Evolutionary conservation across 1,284 basidiomycete genomes (phyloP), one percentile per base, ranked within the genome.

Genomic region (Taiwanofungus camphoratus): DNA sequence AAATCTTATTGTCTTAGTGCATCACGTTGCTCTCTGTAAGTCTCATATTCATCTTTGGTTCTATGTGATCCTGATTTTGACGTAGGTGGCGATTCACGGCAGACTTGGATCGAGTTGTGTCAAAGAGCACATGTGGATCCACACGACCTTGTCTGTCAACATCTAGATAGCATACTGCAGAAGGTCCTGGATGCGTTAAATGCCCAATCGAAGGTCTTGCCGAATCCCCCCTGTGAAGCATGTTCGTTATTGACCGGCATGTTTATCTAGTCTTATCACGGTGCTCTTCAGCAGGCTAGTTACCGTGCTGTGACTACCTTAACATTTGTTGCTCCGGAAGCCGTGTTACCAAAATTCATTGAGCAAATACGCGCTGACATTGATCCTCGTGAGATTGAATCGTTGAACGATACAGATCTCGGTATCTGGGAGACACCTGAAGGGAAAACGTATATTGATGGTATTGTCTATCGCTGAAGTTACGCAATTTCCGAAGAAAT

Each of bases 361-460:
- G 71, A 76, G 2, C 82, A 86, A 50, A 62, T 93, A 3, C 65
- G 69, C 13, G 55, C 61, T 0, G 86, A 92, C 55, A 70, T 96
- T 22, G 69, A 82, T 49, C 71, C 78, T 0, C 51, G 61, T 1
- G 60, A 66, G 6, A 65, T 93, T 39, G 73, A 78, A 13, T 67
- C 78, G 13, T 65, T 97, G 44, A 82, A 82, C 0, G 71, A 83
- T 7, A 70, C 75, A 11, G 92, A 95, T 44, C 62, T 90, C 22
- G 87, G 81, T 4, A 83, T 95, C 18, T 96, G 90, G 90, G 68
- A 70, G 3, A 92, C 90, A 0, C 86, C 89, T 0, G 79, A 85
- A 42, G 94, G 87, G 21, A 80, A 75, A 12, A 70, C 82, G 0
- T 95, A 76, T 51, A 71, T 88, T 22, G 88, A 95, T 62, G 87